phyloP scores from a whole-genome alignment of 257 asterid genomes.

The Thymus mandschuricus region DNA sequence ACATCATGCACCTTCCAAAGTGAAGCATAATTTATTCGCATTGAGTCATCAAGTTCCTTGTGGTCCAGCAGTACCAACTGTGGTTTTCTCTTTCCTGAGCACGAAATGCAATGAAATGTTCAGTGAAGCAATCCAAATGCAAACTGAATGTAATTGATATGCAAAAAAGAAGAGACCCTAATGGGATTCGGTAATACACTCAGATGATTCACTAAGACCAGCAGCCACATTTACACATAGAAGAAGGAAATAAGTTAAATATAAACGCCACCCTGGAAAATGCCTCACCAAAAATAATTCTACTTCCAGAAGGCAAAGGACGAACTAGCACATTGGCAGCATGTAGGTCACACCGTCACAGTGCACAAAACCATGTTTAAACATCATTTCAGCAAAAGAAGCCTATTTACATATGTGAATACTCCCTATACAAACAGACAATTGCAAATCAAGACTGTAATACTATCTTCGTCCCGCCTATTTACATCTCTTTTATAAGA shows the following conservation, averaged over 20 bases:
- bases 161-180: constrained; percentile 14
- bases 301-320: constrained; percentile 67
- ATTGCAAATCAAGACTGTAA: too few relatives aligned
- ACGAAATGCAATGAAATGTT: constrained; percentile 25
- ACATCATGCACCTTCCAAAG: constrained; percentile 82
- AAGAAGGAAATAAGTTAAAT: constrained; percentile 6
- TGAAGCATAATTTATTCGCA: constrained; percentile 83
- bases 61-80: constrained; percentile 94
- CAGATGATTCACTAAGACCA: constrained; percentile 3
- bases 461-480: too few relatives aligned
- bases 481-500: too few relatives aligned
- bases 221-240: constrained; percentile 3
- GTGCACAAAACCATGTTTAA: constrained; percentile 98
- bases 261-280: constrained; percentile 4
- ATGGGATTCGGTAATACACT: constrained; percentile 7
- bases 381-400: constrained; percentile 98
- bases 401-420: too few relatives aligned
- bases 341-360: constrained; percentile 77
- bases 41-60: constrained; percentile 80
- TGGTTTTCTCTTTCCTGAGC: constrained; percentile 74
- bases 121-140: constrained; percentile 20
- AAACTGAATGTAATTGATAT: constrained; percentile 17
- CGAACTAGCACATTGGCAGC: constrained; percentile 96
- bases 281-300: constrained; percentile 76
- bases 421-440: too few relatives aligned